Conservation (phyloP, 352 stramenopile species). For the Phytophthora capsici region DNA sequence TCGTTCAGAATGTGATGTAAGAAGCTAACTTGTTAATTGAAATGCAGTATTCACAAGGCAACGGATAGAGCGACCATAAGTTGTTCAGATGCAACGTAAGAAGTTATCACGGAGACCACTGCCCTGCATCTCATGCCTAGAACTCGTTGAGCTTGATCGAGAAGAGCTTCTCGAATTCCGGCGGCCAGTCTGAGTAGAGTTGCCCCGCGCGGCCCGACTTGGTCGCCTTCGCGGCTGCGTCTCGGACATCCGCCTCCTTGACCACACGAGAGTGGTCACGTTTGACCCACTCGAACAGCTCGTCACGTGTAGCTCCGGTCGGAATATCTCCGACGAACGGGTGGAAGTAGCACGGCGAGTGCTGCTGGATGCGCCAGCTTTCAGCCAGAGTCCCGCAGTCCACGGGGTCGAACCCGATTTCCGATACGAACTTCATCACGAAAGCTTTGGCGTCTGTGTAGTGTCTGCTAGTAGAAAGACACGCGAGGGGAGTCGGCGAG, state of each 20-base stretch:
- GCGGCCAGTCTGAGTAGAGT: conserved; percentile 7
- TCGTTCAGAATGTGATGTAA: too few species aligned
- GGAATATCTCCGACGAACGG: conserved; percentile 9
- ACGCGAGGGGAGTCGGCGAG: too few species aligned
- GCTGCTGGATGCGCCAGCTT: conserved; percentile 17
- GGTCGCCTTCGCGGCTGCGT: not conserved
- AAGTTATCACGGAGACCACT: too few species aligned
- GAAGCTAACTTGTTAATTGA: too few species aligned
- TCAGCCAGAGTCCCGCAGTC: conserved; percentile 10
- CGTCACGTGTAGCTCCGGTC: not conserved
- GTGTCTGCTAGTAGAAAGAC: conserved; percentile 7
- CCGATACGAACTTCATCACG: conserved; percentile 5
- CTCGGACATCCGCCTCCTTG: conserved; percentile 8
- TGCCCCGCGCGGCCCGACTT: conserved; percentile 4
- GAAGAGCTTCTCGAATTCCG: not conserved
- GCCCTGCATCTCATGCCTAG: too few species aligned
- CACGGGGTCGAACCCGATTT: conserved; percentile 13
- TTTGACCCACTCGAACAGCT: conserved; percentile 10
- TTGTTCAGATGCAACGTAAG: too few species aligned
- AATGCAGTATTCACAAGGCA: too few species aligned
- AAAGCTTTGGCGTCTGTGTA: conserved; percentile 7
- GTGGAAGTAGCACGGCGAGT: conserved; percentile 6
- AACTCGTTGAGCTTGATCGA: not conserved
- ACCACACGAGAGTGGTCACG: conserved; percentile 8
- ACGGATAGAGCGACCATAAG: too few species aligned